Conservation (phyloP, 441 rosid genomes). For the Iberis amara region DNA sequence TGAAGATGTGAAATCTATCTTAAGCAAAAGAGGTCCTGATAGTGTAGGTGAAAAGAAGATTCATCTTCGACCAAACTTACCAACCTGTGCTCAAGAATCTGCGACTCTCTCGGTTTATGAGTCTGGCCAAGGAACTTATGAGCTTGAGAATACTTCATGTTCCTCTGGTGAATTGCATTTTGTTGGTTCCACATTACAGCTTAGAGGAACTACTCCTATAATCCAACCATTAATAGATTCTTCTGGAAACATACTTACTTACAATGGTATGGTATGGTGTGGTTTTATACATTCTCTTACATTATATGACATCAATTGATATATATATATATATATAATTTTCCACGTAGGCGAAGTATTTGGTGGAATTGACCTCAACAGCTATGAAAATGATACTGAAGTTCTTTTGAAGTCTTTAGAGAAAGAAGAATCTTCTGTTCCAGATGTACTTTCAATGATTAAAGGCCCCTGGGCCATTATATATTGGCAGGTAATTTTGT, state of each 20-base stretch:
- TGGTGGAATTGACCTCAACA: constrained; percentile 54
- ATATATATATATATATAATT: too few species aligned
- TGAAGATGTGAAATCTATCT: constrained; percentile 49
- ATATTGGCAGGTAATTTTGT: constrained; percentile 73
- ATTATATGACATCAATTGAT: neutral
- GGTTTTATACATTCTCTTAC: neutral
- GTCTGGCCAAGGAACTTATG: constrained; percentile 9
- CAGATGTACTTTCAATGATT: constrained; percentile 59
- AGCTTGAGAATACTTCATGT: constrained; percentile 9
- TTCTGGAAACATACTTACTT: constrained; percentile 52
- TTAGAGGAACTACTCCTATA: constrained; percentile 51
- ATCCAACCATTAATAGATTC: constrained; percentile 61
- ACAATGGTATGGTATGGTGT: constrained; percentile 45
- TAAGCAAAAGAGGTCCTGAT: constrained; percentile 72
- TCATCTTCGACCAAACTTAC: constrained; percentile 25
- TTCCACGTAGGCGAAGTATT: constrained; percentile 57
- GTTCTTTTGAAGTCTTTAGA: constrained; percentile 48
- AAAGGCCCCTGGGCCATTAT: constrained; percentile 81
- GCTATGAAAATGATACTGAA: constrained; percentile 58
- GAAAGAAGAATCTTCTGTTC: constrained; percentile 35
- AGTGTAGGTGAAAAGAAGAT: constrained; percentile 53
- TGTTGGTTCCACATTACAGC: constrained; percentile 73
- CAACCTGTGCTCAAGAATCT: constrained; percentile 15
- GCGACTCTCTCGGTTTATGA: constrained; percentile 25
- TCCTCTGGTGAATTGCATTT: constrained; percentile 44